Base-by-base conservation (phyloP, 257 asterid genomes). In the Solanum bulbocastanum region DNA sequence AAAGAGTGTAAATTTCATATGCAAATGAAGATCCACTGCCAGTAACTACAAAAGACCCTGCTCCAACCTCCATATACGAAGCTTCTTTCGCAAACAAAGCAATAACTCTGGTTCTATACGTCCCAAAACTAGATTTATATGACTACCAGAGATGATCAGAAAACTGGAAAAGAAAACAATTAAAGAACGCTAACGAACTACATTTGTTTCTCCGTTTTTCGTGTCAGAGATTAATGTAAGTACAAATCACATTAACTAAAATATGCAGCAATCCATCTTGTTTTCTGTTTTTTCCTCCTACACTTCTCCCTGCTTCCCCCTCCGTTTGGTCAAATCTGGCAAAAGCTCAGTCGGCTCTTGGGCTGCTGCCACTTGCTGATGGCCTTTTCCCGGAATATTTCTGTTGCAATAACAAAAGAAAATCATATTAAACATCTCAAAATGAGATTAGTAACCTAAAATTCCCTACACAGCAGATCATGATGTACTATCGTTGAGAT, bases 311-410 rank as follows among this genome's bases (percentile, higher is more conserved):
- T 85, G 60, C 56, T 39, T 25, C 40, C 79, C 33, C 52, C 46
- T 83, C 82, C 88, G 39, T 85, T 86, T 74, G 71, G 8, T 88
- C 68, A 83, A 75, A 86, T 87, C 82, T 85, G 30, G 44, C 62
- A 27, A 62, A 44, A 69, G 68, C 90, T 94, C 94, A 96, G 92
- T 96, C 98, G 8, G 88, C 91, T 73, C 98, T 88, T 22, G 96
- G 91, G 87, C 93, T 91, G 89, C 93, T 92, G 87, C 92, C 91
- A 56, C 94, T 89, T 87, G 93, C 81, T 87, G 94, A 89, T 79
- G 94, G 94, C 86, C 49, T 94, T 88, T 95, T 96, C 87, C 95
- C 93, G 11, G 90, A 87, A 92, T 96, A 96, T 86, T 92, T 96
- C 98, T 96, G 98, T 90, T 86, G 85, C 20, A 69, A 87, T 87